Evolutionary conservation across 1,284 basidiomycete genomes (phyloP), one percentile per base, ranked within the genome.

Genomic region (Irpex rosettiformis): DNA sequence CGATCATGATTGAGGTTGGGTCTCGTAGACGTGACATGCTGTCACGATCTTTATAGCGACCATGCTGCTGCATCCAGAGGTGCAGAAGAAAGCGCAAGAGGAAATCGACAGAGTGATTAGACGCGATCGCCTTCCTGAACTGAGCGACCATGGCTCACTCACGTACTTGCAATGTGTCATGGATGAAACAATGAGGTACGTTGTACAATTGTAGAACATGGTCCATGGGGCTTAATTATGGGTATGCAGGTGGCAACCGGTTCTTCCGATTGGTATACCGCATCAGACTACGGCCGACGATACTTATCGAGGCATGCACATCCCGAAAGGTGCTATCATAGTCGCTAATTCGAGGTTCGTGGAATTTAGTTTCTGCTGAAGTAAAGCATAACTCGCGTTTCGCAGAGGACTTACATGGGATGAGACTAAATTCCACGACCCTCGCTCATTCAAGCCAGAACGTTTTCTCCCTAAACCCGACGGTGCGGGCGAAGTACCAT

Each of bases 361-460:
- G 11, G 52, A 37, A 37, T 37, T 11, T 16, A 37, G 4, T 16
- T 3, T 37, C 33, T 11, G 11, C 33, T 37, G n/a, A n/a, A n/a
- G n/a, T n/a, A n/a, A n/a, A n/a, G n/a, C 16, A 8, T 37, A 37
- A 11, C 33, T 37, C 4, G 33, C 33, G 10, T 37, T 37, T 37
- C 5, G 33, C 3, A 8, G 16, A 37, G 16, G 33, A 16, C 29
- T 27, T 16, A 51, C 28, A 43, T 65, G 63, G 33, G 63, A 68
- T 25, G 53, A 49, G 6, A 49, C 33, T 3, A 52, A 55, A 2
- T 68, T 63, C 43, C 62, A 60, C 8, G 55, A 63, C 28, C 66
- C 67, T 1, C 49, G 61, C 2, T 51, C 11, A 2, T 68, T 66
- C 59, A 49, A 65, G 25, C 67, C 67, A 29, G 59, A 57, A 6